These are phyloP conservation scores for Curvularia lunata DNA, from an alignment of 2,329 filamentous ascomycete species.

Conservation along the genomic window DNA sequence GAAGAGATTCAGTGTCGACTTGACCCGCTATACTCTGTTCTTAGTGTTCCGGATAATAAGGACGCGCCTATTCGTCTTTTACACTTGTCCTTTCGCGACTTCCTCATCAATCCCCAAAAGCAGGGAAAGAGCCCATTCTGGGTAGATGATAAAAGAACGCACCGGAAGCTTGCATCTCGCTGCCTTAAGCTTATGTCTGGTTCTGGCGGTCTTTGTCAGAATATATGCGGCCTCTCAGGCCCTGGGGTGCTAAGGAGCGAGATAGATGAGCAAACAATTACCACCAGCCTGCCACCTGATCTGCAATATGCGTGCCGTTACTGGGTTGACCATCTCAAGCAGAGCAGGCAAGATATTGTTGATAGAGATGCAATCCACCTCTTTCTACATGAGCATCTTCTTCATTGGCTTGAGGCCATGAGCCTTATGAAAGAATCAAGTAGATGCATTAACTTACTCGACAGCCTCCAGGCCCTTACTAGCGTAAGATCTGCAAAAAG, in stretches of 20 bases:
- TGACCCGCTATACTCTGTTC: constrained; percentile 39
- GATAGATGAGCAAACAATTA: constrained; percentile 14
- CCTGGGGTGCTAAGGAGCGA: constrained; percentile 15
- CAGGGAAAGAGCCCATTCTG: constrained; percentile 38
- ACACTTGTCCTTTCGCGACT: constrained; percentile 38
- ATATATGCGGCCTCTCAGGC: constrained; percentile 43
- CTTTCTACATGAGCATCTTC: constrained; percentile 45
- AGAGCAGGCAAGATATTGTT: constrained; percentile 22
- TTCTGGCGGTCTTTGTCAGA: constrained; percentile 33
- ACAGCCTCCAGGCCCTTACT: constrained; percentile 19
- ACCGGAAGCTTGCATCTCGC: constrained; percentile 38
- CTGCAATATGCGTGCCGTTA: constrained; percentile 41
- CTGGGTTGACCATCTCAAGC: constrained; percentile 16
- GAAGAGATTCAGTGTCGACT: constrained; percentile 26
- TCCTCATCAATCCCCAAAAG: constrained; percentile 30
- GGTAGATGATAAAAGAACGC: constrained; percentile 44
- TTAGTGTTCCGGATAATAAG: constrained; percentile 31
- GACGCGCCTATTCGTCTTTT: constrained; percentile 41
- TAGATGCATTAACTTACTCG: constrained; percentile 29
- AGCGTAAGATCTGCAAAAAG: constrained; percentile 11
- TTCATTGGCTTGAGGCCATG: constrained; percentile 55
- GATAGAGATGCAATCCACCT: constrained; percentile 42
- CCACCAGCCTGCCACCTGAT: constrained; percentile 16
- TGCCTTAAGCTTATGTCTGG: constrained; percentile 49
- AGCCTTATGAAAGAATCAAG: constrained; percentile 41